phyloP scores from a whole-genome alignment of 805 yeast species.

The Candida nitratophila region DNA sequence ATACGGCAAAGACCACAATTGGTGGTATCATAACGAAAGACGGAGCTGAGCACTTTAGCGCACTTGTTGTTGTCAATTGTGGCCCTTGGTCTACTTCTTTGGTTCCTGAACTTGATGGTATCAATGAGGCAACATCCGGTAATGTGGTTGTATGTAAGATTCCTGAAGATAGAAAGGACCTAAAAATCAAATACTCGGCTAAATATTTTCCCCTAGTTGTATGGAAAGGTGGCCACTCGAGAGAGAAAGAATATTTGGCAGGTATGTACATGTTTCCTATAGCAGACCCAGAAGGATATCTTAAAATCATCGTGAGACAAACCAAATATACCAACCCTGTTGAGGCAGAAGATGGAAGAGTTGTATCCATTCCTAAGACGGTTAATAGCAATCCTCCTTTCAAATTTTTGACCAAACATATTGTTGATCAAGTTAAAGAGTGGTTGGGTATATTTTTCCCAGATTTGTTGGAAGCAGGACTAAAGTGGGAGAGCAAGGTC shows the following conservation, averaged over 20 bases:
- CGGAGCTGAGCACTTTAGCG: conserved; percentile 18
- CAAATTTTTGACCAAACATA: conserved; percentile 17
- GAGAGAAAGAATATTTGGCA: conserved; percentile 22
- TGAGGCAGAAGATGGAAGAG: conserved; percentile 11
- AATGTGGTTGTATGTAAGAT: conserved; percentile 28
- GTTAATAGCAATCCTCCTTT: conserved; percentile 16
- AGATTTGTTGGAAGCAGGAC: conserved; percentile 17
- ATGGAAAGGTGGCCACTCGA: conserved; percentile 27
- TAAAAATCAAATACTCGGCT: conserved; percentile 25
- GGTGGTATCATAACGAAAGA: conserved; percentile 24
- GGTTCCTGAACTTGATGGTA: conserved; percentile 29
- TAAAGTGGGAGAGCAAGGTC: conserved; percentile 18
- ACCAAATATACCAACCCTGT: conserved; percentile 28
- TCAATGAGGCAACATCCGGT: conserved; percentile 30
- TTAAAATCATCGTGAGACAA: conserved; percentile 30
- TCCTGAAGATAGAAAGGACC: conserved; percentile 28
- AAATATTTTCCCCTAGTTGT: conserved; percentile 27
- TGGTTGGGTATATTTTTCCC: conserved; percentile 22
- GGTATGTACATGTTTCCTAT: conserved; percentile 30
- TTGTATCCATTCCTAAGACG: conserved; percentile 26
- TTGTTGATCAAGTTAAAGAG: conserved; percentile 20
- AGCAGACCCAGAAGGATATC: conserved; percentile 27
- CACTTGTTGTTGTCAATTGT: conserved; percentile 19
- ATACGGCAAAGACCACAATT: conserved; percentile 9
- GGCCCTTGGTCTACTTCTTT: conserved; percentile 26